Evolutionary conservation across 441 rosid genomes (phyloP).

Genomic region (Populus hybrid): DNA sequence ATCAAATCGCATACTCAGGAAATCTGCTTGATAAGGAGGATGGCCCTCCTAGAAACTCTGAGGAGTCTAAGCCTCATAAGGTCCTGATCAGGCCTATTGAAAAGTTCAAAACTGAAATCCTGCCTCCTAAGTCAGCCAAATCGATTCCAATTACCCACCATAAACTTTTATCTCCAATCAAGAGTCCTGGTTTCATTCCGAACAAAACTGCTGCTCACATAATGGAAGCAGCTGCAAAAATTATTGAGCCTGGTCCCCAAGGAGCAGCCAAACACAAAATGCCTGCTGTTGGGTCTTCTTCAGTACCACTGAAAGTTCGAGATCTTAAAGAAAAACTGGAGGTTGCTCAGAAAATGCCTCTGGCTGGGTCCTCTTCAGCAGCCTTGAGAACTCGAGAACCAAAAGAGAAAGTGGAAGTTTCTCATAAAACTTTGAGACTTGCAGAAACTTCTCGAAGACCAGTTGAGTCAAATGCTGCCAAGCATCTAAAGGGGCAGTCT

Average conservation of each 20-base stretch:
- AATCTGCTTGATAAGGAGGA: slow-evolving; percentile 47
- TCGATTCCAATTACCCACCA: slow-evolving; percentile 88
- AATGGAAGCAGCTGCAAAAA: slow-evolving; percentile 97
- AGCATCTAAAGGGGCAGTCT: slow-evolving; percentile 61
- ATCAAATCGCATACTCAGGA: slow-evolving; percentile 49
- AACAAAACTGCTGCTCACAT: slow-evolving; percentile 81
- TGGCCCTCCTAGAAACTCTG: slow-evolving; percentile 32
- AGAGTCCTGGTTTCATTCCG: slow-evolving; percentile 81
- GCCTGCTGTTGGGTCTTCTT: slow-evolving; percentile 53
- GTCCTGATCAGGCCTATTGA: slow-evolving; percentile 63
- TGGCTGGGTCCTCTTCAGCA: slow-evolving; percentile 35
- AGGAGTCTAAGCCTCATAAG: slow-evolving; percentile 44
- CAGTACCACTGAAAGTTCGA: slow-evolving; percentile 60
- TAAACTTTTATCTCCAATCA: slow-evolving; percentile 93
- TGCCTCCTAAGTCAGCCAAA: slow-evolving; percentile 95
- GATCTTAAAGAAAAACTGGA: slow-evolving; percentile 69
- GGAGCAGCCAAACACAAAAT: slow-evolving; percentile 44
- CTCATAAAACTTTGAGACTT: slow-evolving; percentile 42
- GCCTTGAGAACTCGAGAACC: slow-evolving; percentile 43
- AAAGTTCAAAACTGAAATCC: slow-evolving; percentile 82
- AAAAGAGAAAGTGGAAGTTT: slow-evolving; percentile 52
- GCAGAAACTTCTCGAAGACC: slow-evolving; percentile 46
- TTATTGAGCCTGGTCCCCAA: slow-evolving; percentile 62
- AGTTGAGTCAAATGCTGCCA: slow-evolving; percentile 50
- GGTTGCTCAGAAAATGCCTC: slow-evolving; percentile 49